Evolutionary conservation across 2,329 filamentous ascomycete genomes (phyloP), one percentile per base, ranked within the genome.

Genomic region (Huntiella decipiens): DNA sequence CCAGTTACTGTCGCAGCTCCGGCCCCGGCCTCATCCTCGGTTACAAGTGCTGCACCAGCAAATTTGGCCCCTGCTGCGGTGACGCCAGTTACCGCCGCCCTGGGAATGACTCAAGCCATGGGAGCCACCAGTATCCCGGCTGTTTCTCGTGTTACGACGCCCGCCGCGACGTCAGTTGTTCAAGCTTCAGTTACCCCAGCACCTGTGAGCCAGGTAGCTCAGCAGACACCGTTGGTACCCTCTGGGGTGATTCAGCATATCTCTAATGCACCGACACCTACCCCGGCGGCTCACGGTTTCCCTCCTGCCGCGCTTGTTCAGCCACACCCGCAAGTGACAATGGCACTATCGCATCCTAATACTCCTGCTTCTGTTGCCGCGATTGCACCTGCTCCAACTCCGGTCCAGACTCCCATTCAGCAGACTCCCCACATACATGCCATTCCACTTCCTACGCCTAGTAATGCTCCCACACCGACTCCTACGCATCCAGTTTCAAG

Each of bases 381-480:
- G 37, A 4, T 12, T 11, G 34, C 35, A 15, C 17, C 35, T 16
- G n/a, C 19, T 5, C 35, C 38, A 10, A 19, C 28, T 32, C 22
- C 15, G 8, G 15, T 19, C 33, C 19, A 7, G 22, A 42, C 12
- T 28, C 19, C 39, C 32, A 8, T 28, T 4, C 35, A 38, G 15
- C 32, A 35, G 12, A 15, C 22, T 16, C 36, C 40, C 10, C 19
- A 37, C 22, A 37, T 32, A 5, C 41, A 44, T 40, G 41, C 46
- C 5, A 48, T 44, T 31, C 46, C 12, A n/a, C 16, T 48, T 16
- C 36, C 41, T 10, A 35, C 19, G 15, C 28, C 46, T 10, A 44
- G 13, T 13, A 16, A 35, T 38, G 28, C 41, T 28, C 8, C 35
- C 11, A 36, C 36, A 3, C 46, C 34, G 15, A 28, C 36, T 16